Percentiles rank a stretch among this genome's conserved stretches.
Evolutionary conservation across 1,284 basidiomycete species (phyloP).

Genomic region (Rhodofomes roseus): DNA sequence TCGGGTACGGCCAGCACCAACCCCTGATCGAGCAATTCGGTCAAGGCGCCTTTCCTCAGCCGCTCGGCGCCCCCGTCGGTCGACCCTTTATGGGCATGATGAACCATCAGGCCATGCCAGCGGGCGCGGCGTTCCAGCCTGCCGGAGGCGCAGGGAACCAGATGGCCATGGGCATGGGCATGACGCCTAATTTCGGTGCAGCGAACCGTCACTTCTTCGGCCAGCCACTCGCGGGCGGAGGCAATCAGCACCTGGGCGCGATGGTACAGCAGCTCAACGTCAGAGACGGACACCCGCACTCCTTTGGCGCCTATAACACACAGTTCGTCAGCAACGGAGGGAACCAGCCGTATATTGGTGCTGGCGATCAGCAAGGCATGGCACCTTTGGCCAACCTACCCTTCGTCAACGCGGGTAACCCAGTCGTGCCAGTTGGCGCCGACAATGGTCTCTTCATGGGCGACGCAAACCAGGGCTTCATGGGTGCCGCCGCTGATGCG

Average conservation of each 20-base stretch:
- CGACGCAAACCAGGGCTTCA: not conserved
- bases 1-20: too few species aligned
- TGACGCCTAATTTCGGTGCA: too few species aligned
- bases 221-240: not conserved
- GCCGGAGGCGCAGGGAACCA: not conserved
- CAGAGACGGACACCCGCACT: not conserved
- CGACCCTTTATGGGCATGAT: not conserved
- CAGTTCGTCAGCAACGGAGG: too few species aligned
- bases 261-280: not conserved
- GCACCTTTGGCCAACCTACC: not conserved
- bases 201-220: not conserved
- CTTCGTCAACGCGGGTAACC: not conserved
- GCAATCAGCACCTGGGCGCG: not conserved
- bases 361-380: not conserved
- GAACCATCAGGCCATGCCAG: not conserved
- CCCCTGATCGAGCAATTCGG: not conserved
- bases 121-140: not conserved
- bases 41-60: not conserved
- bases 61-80: not conserved
- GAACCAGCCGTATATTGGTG: not conserved
- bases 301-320: too few species aligned
- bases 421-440: not conserved
- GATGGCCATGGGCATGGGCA: not conserved
- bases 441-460: not conserved
- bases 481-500: not conserved